Percentiles rank a stretch among this genome's conserved stretches.
Conservation (phyloP, 108 stramenopile genomes). For the Stephanodiscus minutulus region DNA sequence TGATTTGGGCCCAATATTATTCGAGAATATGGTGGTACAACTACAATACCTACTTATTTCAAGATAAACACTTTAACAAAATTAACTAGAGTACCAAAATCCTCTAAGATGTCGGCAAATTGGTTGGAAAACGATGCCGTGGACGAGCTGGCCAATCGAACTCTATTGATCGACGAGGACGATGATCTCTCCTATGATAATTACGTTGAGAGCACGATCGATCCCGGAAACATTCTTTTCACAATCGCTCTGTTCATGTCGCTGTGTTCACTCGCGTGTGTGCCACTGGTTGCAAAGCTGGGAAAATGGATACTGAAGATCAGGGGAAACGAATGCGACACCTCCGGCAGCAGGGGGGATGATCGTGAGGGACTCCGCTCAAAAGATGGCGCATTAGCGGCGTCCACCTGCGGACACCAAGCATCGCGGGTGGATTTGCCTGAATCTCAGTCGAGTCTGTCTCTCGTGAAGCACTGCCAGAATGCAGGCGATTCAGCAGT, state of each 20-base stretch:
- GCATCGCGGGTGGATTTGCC: background rate
- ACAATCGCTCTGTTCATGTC: conserved; percentile 32
- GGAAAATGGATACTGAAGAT: background rate
- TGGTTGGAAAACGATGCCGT: no score
- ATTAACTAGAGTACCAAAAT: no score
- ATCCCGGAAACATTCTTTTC: conserved; percentile 31
- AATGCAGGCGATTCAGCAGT: background rate
- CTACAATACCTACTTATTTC: no score
- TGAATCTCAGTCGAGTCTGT: background rate
- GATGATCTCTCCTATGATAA: conserved; percentile 34
- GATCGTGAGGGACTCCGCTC: background rate
- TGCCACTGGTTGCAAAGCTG: conserved; percentile 21
- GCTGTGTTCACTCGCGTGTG: conserved; percentile 6
- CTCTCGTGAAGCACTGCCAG: background rate
- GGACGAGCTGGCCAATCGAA: background rate
- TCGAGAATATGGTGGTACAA: no score
- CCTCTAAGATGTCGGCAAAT: no score
- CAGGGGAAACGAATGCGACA: background rate
- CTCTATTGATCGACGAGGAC: conserved; percentile 1
- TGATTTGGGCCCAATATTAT: no score
- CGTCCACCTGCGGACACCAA: background rate
- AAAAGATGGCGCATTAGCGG: background rate
- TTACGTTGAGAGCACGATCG: conserved; percentile 25
- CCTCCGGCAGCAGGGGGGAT: background rate
- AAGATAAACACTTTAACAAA: no score